Conservation (phyloP, 371 early-diverging fungal genomes). For the Sporodiniella umbellata region DNA sequence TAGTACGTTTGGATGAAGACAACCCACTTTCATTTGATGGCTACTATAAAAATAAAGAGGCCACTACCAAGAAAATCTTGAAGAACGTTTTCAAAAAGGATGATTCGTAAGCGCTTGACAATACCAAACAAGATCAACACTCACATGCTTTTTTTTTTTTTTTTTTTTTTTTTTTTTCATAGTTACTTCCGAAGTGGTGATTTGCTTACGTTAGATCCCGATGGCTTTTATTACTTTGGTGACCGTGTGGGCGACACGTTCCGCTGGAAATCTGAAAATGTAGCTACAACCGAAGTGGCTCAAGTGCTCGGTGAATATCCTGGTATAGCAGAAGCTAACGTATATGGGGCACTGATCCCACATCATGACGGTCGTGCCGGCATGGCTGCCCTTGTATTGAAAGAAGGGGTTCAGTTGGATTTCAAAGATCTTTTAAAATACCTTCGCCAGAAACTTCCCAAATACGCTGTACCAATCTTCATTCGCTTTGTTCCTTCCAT, state of each 20-base stretch:
- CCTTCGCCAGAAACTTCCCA: slow-evolving; percentile 49
- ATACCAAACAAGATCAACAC: neutral
- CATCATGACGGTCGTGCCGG: slow-evolving; percentile 66
- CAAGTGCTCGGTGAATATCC: slow-evolving; percentile 56
- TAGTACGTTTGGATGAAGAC: slow-evolving; percentile 30
- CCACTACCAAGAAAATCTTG: slow-evolving; percentile 49
- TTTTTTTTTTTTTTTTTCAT: too few species aligned
- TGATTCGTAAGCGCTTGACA: slow-evolving; percentile 12
- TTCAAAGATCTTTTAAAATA: slow-evolving; percentile 26
- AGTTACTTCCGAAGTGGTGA: slow-evolving; percentile 70
- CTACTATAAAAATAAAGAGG: slow-evolving; percentile 40
- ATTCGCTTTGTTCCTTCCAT: slow-evolving; percentile 44
- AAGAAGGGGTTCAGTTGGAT: slow-evolving; percentile 21
- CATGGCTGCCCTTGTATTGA: slow-evolving; percentile 64
- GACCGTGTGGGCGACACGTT: slow-evolving; percentile 79
- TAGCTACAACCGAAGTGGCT: slow-evolving; percentile 65
- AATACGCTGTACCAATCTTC: slow-evolving; percentile 62
- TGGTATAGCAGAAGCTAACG: slow-evolving; percentile 59
- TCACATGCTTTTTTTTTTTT: too few species aligned
- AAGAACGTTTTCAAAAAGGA: slow-evolving; percentile 26
- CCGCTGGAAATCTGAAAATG: slow-evolving; percentile 72
- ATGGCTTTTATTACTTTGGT: slow-evolving; percentile 68
- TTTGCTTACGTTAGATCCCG: slow-evolving; percentile 47
- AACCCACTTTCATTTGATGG: slow-evolving; percentile 28
- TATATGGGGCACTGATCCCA: slow-evolving; percentile 54